phyloP scores from a whole-genome alignment of 1,284 basidiomycete species.

The Cryptococcus sp. region DNA sequence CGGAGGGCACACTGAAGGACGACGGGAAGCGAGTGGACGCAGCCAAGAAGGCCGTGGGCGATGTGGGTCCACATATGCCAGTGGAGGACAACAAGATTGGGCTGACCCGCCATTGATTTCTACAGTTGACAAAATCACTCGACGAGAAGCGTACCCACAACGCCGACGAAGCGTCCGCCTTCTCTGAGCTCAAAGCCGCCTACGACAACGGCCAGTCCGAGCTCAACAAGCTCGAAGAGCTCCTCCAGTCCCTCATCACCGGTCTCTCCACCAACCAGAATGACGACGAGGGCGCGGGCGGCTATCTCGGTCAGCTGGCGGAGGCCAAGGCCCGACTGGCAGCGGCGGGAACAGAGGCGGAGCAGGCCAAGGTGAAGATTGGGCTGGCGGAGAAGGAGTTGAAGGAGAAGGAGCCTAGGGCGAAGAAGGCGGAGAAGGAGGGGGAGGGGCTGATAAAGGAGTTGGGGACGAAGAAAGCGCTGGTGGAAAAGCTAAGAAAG shows the following conservation, averaged over 20 bases:
- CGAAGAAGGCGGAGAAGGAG: constrained; percentile 82
- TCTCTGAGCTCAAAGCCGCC: constrained; percentile 56
- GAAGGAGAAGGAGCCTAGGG: constrained; percentile 69
- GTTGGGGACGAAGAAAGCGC: constrained; percentile 60
- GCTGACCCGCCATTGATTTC: neutral
- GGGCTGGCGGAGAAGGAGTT: constrained; percentile 77
- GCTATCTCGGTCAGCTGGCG: constrained; percentile 94
- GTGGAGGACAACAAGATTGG: neutral
- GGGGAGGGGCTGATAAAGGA: constrained; percentile 68
- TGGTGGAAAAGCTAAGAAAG: constrained; percentile 60
- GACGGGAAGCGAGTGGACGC: constrained; percentile 65
- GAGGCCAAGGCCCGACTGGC: constrained; percentile 75
- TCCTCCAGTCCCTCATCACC: constrained; percentile 92
- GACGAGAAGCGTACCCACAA: constrained; percentile 61
- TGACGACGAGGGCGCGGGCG: constrained; percentile 64
- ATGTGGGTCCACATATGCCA: constrained; percentile 54
- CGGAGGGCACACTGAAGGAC: constrained; percentile 70
- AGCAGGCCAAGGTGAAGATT: constrained; percentile 77
- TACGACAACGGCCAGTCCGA: constrained; percentile 65
- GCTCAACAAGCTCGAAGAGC: constrained; percentile 76
- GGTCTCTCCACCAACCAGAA: constrained; percentile 72
- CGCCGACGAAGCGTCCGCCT: constrained; percentile 49
- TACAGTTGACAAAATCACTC: constrained; percentile 59
- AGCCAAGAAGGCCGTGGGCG: constrained; percentile 59
- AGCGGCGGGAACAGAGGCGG: constrained; percentile 76